Conservation (phyloP, 768 basidiomycete genomes). For the Boletus reticulatus region DNA sequence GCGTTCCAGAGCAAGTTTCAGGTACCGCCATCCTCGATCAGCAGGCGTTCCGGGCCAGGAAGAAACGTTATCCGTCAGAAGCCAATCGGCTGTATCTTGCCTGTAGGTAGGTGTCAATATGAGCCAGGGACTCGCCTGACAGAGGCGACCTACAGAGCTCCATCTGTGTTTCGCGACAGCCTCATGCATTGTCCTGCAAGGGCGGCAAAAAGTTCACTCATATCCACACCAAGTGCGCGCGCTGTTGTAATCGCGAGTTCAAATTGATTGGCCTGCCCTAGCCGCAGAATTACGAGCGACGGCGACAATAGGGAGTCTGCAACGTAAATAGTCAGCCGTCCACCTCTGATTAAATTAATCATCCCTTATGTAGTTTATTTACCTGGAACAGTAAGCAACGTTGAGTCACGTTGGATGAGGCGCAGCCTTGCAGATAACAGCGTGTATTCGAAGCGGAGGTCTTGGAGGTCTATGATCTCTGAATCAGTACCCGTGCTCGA, state of each 20-base stretch:
- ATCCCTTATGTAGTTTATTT: slow-evolving; percentile 23
- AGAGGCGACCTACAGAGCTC: slow-evolving; percentile 48
- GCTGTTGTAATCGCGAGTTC: slow-evolving; percentile 78
- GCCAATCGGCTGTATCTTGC: slow-evolving; percentile 75
- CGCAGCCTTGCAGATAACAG: slow-evolving; percentile 77
- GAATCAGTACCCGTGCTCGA: slow-evolving; percentile 60
- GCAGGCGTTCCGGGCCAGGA: slow-evolving; percentile 82
- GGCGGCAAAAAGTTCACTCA: slow-evolving; percentile 80
- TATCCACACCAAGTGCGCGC: slow-evolving; percentile 73
- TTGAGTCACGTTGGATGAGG: slow-evolving; percentile 65
- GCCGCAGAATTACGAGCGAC: slow-evolving; percentile 67
- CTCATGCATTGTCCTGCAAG: slow-evolving; percentile 79
- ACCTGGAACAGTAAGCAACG: slow-evolving; percentile 65
- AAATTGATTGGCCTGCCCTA: slow-evolving; percentile 77
- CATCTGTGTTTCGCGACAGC: slow-evolving; percentile 61
- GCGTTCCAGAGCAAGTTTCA: slow-evolving; percentile 74
- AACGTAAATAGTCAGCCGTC: slow-evolving; percentile 23
- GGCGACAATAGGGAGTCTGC: slow-evolving; percentile 55
- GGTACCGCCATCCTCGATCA: slow-evolving; percentile 85
- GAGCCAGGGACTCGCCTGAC: neutral
- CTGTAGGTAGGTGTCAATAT: slow-evolving; percentile 37
- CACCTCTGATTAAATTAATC: slow-evolving; percentile 8
- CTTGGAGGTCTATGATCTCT: slow-evolving; percentile 76
- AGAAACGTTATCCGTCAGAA: slow-evolving; percentile 73
- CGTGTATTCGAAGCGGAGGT: slow-evolving; percentile 77